Base-by-base conservation (phyloP, 1,284 basidiomycete species). In the Wallemia hederae region DNA sequence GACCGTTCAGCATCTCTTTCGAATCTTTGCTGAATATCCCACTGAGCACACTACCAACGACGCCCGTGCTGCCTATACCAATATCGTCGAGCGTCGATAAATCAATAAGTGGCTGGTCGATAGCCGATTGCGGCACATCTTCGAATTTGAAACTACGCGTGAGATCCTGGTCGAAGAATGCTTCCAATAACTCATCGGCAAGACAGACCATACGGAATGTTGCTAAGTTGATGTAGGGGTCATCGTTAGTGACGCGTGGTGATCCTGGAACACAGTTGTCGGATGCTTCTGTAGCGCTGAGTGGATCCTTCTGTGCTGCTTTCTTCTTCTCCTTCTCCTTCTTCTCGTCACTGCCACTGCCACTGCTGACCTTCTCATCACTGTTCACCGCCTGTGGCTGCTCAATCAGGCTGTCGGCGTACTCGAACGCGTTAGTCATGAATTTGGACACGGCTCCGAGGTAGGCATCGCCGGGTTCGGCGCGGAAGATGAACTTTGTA, bases 161-260 rank as follows among this genome's bases (percentile, higher is more conserved):
- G 62, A 96, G 75, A 68, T 94, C 91, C 0, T 81, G 78, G 66
- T 89, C 87, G 68, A 94, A 96, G 76, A 96, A 96, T 1, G 83
- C 83, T 69, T 96, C 91, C 14, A 96, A 77, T 24, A 96, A 55
- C 69, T 94, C 89, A 65, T 96, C 91, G 1, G 90, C 89, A 7
- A 96, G 76, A 2, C 96, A 84, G 55, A 94, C 90, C 90, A 96
- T 96, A 15, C 91, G 81, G 78, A 96, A 96, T 15, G 89, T 92
- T 59, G 72, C 70, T 31, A 69, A 64, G 1, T 64, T 64, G 27
- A 70, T 62, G 63, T 66, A 62, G 67, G 70, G 65, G 24, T 59
- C 34, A 24, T 64, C 62, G 27, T 58, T 62, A 2, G 56, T 62
- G 1, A 61, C 60, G 26, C 59, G 59, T 9, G 61, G 28, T 27